Base-by-base conservation (phyloP, 1,139 yeast species). In the Blastobotrys apis region DNA sequence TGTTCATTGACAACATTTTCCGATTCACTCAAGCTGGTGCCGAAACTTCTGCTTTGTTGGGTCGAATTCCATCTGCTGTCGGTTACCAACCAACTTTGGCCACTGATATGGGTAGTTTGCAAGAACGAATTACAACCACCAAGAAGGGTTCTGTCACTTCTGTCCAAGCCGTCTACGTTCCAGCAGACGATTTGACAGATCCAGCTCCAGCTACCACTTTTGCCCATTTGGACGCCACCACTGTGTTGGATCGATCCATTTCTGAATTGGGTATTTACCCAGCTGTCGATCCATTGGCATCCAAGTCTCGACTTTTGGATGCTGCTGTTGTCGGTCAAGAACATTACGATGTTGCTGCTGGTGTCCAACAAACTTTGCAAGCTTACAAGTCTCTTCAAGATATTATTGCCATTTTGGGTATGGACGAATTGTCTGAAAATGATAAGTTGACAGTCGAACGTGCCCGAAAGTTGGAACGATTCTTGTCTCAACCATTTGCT, bases 1-100 rank as follows among this genome's bases (percentile, higher is more conserved):
- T 92, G 72, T 92, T 92, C 81, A 86, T 92, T 69, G 98, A 92
- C 80, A 92, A 92, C 90, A 92, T 92, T 85, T 92, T 92, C 95
- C 90, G 98, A 81, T 92, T 92, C 82, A 92, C 98, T 73, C 98
- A 92, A 83, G 98, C 98, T 71, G 98, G 98, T 87, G 92, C 98
- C 59, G 98, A 92, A 80, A 98, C 92, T 72, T 90, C 97, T 72
- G 98, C 98, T 61, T 81, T 92, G 77, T 81, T 92, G 72, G 98
- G 98, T 78, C 97, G 98, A 86, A 92, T 92, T 73, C 98, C 98
- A 72, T 92, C 98, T 59, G 98, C 98, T 65, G 98, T 92, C 87
- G 98, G 98, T 87, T 92, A 92, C 77, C 98, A 92, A 80, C 98
- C 98, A 73, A 92, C 98, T 64, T 83, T 92, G 77, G 96, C 98